Evolutionary conservation across 371 early-diverging fungal species (phyloP), one percentile per base, ranked within the genome.

Genomic region (Actinomucor elegans): DNA sequence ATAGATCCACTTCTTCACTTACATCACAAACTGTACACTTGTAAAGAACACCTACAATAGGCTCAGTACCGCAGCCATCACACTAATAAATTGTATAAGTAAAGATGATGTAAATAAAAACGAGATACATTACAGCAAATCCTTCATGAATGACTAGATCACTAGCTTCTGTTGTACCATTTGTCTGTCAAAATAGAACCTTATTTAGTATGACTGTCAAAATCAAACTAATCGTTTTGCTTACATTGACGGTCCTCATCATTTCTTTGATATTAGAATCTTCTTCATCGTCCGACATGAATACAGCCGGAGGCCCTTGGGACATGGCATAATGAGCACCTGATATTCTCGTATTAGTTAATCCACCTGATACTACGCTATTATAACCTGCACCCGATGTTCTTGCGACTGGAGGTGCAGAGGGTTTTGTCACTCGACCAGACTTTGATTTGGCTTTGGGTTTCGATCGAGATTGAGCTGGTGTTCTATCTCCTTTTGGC

Each of bases 251-350:
- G 21, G 55, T 61, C 3, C 71, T 57, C 69, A 85, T 80, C 67
- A 76, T 73, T 43, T 81, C 73, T 33, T 77, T 78, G 2, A 85
- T 67, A 38, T 57, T 67, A 11, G 57, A 62, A 47, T 82, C 83
- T 31, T 75, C 76, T 40, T 75, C 75, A 48, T 79, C 79, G 24
- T 86, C 86, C 6, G 80, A 75, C 86, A 86, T 86, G 46, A 77
- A 71, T n/a, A 79, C 75, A 23, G 86, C 71, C 6, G 86, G 83
- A 4, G 81, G 76, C 24, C 77, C 70, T 37, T 67, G 57, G 0
- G 74, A 59, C 5, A 65, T 64, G 10, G 77, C 51, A 60, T 86
- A 86, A 40, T 79, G 78, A 6, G 80, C 75, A 10, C 86, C 86
- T 0, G 86, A 86, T 11, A 83, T 78, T 20, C 85, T 53, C 24